Base-by-base conservation (phyloP, 1,284 basidiomycete species). In the Ceratobasidium sp. region DNA sequence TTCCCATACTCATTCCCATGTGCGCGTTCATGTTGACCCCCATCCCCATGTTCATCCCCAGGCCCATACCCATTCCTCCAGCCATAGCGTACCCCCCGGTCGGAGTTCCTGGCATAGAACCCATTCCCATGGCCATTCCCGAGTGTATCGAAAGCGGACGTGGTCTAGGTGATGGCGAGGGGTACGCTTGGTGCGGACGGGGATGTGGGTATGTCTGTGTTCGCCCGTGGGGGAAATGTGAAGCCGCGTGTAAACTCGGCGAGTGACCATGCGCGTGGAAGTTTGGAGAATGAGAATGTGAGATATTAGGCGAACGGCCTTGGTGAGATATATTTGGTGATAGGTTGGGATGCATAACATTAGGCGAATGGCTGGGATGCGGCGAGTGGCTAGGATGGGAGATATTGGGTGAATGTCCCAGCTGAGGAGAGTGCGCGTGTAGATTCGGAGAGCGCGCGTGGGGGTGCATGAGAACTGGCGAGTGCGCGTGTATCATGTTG, bases 231-330 rank as follows among this genome's bases (percentile, higher is more conserved):
- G 66, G 66, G 38, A 44, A 70, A 49, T 59, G 38, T 35, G 55
- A n/a, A n/a, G 66, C 38, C 16, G 43, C 38, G 28, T 70, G 44
- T n/a, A 70, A 28, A 21, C 66, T 70, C 26, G 66, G 66, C 21
- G 66, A 70, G n/a, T 70, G 64, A 16, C 64, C 64, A 28, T 66
- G 64, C 28, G 49, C 62, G n/a, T 50, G 46, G 41, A 67, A 67
- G 14, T 26, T 32, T 35, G 50, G 52, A 43, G 49, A 67, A 18
- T 55, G 63, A 9, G 63, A 54, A 21, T 52, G 46, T 18, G 32
- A 30, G 9, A 54, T 43, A 23, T 41, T 35, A 30, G 63, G 63
- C 16, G 63, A 54, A 41, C 46, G 57, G 23, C 43, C 21, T n/a
- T 44, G 32, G 35, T 55, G 66, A 23, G 66, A 23, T 3, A 70